These are phyloP conservation scores for Penicillium sp. DNA, from an alignment of 2,329 filamentous ascomycete species.

Conservation along the genomic window DNA sequence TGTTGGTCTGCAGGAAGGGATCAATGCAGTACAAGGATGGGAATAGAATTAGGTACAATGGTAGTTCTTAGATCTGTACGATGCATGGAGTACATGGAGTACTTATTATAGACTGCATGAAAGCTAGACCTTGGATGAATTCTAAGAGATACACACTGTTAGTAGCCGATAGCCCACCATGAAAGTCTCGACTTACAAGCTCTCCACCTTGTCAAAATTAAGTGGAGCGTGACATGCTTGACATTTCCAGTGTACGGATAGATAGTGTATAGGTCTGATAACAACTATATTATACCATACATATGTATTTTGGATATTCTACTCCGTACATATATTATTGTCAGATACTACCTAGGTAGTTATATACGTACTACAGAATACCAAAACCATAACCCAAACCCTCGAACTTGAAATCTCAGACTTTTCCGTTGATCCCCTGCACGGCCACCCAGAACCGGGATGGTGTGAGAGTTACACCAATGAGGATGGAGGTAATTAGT, in stretches of 20 bases:
- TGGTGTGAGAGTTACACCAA: constrained; percentile 20
- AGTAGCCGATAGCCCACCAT: background rate
- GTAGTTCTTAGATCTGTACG: background rate
- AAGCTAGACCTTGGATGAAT: background rate
- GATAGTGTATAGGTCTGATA: background rate
- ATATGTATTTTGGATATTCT: too few relatives aligned
- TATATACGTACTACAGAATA: background rate
- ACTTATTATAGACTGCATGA: background rate
- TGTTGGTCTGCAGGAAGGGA: constrained; percentile 13
- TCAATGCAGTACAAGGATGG: background rate
- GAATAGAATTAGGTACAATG: background rate
- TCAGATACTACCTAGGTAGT: background rate
- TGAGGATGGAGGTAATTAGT: constrained; percentile 15
- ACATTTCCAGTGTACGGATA: background rate
- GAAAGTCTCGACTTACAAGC: constrained; percentile 1
- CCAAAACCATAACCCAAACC: background rate
- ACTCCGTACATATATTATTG: too few relatives aligned
- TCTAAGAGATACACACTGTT: background rate
- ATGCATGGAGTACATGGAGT: too few relatives aligned
- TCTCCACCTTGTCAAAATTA: background rate
- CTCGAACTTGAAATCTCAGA: constrained; percentile 4
- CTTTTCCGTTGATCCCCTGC: constrained; percentile 16
- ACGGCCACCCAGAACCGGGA: constrained; percentile 23
- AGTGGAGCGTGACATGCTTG: constrained; percentile 5
- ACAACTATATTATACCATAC: background rate